Base-by-base conservation (phyloP, 129 eudicot genomes). In the Chrysanthemum makinoi region DNA sequence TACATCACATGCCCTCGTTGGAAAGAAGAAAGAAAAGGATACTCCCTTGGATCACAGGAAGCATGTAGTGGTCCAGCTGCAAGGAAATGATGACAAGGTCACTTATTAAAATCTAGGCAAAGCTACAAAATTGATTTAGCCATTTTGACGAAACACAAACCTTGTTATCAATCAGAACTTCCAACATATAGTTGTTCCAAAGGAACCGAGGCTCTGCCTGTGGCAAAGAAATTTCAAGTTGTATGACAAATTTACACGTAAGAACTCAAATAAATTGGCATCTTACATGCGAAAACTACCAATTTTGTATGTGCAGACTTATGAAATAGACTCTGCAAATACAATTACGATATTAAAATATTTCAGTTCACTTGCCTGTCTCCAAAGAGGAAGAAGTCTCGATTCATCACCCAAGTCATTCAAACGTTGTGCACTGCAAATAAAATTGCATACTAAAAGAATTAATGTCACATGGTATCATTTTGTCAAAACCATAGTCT, bases 121-220 rank as follows among this genome's bases (percentile, higher is more conserved):
- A 35, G 15, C 6, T 16, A 69, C 70, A 44, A 35, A 63, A 14
- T 26, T 62, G 61, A 30, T n/a, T 62, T 15, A 35, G 26, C 20
- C 68, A 62, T 35, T 59, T 9, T 3, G 17, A 51, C 5, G 17
- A 15, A 52, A 52, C 7, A 54, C 69, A 54, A 58, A 94, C 99
- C 99, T 94, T 94, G 72, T 79, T 82, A 86, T 94, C 99, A 78
- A 90, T 88, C 14, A 94, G 99, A 59, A 77, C 72, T 90, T 90
- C 99, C 89, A 90, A 62, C 97, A 90, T 85, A 71, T 86, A 90
- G 77, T 88, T 94, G 87, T 94, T 94, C 99, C 99, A 94, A 64
- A 94, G 85, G 70, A 85, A 94, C 64, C 97, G 87, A 72, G 97
- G 97, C 30, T 94, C 99, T 69, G 99, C 99, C 99, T 94, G 96